Percentiles rank a stretch among this genome's conserved stretches.
These are phyloP conservation scores for Arthrinium puccinioides DNA, from an alignment of 2,329 filamentous ascomycete genomes.

Conservation along the genomic window DNA sequence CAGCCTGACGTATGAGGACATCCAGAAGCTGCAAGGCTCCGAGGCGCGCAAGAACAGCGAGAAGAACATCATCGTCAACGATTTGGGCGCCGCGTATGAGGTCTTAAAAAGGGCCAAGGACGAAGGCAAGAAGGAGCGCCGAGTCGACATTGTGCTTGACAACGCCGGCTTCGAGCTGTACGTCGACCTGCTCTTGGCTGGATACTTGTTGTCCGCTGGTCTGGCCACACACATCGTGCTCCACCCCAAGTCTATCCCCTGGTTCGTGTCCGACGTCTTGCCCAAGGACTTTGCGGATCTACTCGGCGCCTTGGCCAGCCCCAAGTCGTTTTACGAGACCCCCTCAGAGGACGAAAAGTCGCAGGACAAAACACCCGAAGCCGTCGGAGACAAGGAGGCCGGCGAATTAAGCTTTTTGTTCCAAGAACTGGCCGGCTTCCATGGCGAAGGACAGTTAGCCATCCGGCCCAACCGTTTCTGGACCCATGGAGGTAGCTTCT, in stretches of 20 bases:
- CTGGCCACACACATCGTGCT: conserved; percentile 83
- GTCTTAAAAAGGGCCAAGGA: conserved; percentile 58
- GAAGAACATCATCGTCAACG: conserved; percentile 87
- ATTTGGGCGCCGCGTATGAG: conserved; percentile 67
- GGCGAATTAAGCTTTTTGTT: conserved; percentile 70
- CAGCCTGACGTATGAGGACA: conserved; percentile 86
- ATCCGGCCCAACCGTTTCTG: conserved; percentile 85
- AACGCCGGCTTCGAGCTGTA: conserved; percentile 97
- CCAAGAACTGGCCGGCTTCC: conserved; percentile 69
- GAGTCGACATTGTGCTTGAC: conserved; percentile 91
- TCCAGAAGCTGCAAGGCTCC: conserved; percentile 90
- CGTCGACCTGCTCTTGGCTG: conserved; percentile 86
- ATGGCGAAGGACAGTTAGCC: conserved; percentile 76
- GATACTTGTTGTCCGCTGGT: conserved; percentile 77
- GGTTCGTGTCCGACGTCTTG: conserved; percentile 96
- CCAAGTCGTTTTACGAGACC: conserved; percentile 71
- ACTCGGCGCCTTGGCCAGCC: conserved; percentile 69
- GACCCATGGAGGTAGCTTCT: conserved; percentile 83
- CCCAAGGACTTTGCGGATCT: conserved; percentile 80
- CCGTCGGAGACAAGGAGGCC: conserved; percentile 61
- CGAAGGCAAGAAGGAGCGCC: conserved; percentile 57
- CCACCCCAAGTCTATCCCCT: conserved; percentile 91
- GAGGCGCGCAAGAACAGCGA: conserved; percentile 80
- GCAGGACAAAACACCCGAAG: conserved; percentile 47
- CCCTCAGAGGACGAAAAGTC: conserved; percentile 60